Conservation (phyloP, 495 filamentous ascomycete species). For the Chaetomidium leptoderma region DNA sequence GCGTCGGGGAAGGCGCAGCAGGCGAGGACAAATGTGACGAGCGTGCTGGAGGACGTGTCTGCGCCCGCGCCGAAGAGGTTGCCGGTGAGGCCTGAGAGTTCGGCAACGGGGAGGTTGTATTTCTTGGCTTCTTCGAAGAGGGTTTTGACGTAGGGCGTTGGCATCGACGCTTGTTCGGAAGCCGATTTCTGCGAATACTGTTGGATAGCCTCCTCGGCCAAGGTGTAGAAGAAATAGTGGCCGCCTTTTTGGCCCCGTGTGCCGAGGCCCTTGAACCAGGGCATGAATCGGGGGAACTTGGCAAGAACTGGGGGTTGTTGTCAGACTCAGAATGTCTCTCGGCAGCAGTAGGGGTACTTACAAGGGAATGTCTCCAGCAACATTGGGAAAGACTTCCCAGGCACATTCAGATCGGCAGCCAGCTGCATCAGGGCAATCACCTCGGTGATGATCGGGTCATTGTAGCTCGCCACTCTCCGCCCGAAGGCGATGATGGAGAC, state of each 20-base stretch:
- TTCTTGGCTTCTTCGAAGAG: slow-evolving; percentile 48
- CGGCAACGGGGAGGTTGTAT: slow-evolving; percentile 48
- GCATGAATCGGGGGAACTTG: slow-evolving; percentile 52
- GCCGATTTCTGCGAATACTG: slow-evolving; percentile 38
- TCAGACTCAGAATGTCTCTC: neutral
- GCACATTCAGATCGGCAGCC: slow-evolving; percentile 61
- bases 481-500: slow-evolving; percentile 63
- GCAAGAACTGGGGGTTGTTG: slow-evolving; percentile 45
- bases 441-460: slow-evolving; percentile 57
- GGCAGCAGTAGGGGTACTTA: slow-evolving; percentile 21
- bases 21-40: slow-evolving; percentile 60
- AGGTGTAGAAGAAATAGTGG: slow-evolving; percentile 52
- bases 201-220: slow-evolving; percentile 53
- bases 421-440: slow-evolving; percentile 61
- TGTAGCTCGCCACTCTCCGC: slow-evolving; percentile 52
- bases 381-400: slow-evolving; percentile 59
- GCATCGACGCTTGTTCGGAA: slow-evolving; percentile 41
- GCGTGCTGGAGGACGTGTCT: slow-evolving; percentile 61
- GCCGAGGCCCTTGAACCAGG: slow-evolving; percentile 57
- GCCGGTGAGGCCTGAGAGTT: slow-evolving; percentile 57
- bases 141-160: slow-evolving; percentile 49
- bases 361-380: slow-evolving; percentile 55
- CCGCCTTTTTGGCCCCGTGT: slow-evolving; percentile 40
- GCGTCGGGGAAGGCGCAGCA: slow-evolving; percentile 53
- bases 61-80: slow-evolving; percentile 63